Evolutionary conservation across 495 filamentous ascomycete species (phyloP).

Genomic region (Oidiodendron maius): DNA sequence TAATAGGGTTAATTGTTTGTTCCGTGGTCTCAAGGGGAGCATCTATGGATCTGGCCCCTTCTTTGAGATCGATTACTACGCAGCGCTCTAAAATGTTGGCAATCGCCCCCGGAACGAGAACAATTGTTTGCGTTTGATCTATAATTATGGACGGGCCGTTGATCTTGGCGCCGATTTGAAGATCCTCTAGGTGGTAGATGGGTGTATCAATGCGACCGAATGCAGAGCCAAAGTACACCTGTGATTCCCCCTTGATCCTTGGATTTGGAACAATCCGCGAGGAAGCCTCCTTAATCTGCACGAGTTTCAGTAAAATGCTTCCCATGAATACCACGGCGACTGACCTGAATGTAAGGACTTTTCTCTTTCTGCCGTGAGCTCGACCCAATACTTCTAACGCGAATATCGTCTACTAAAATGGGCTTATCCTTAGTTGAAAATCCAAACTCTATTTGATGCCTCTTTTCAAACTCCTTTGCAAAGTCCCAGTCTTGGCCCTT

Average conservation of each 20-base stretch:
- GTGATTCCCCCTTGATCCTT: not conserved
- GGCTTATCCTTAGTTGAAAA: constrained; percentile 40
- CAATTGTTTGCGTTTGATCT: constrained; percentile 24
- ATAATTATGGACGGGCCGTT: constrained; percentile 22
- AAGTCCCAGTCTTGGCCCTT: constrained; percentile 25
- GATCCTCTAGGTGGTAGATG: constrained; percentile 15
- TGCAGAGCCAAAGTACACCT: not conserved
- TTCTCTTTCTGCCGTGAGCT: constrained; percentile 11
- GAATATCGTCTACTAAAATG: constrained; percentile 47
- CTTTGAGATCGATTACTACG: constrained; percentile 17
- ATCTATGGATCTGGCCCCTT: not conserved
- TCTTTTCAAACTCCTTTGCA: constrained; percentile 35
- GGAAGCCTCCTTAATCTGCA: not conserved
- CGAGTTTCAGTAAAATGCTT: no score
- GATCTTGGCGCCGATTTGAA: constrained; percentile 13
- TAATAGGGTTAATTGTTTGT: not conserved
- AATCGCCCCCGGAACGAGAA: constrained; percentile 18
- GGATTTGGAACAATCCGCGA: not conserved
- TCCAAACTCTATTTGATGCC: constrained; percentile 45
- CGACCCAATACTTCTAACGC: constrained; percentile 40
- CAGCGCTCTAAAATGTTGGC: constrained; percentile 19
- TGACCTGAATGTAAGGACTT: no score
- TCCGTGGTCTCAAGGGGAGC: not conserved
- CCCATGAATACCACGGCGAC: no score
- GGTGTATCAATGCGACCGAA: constrained; percentile 16